phyloP scores from a whole-genome alignment of 345 rosid species.

The Eucalyptus pumila region DNA sequence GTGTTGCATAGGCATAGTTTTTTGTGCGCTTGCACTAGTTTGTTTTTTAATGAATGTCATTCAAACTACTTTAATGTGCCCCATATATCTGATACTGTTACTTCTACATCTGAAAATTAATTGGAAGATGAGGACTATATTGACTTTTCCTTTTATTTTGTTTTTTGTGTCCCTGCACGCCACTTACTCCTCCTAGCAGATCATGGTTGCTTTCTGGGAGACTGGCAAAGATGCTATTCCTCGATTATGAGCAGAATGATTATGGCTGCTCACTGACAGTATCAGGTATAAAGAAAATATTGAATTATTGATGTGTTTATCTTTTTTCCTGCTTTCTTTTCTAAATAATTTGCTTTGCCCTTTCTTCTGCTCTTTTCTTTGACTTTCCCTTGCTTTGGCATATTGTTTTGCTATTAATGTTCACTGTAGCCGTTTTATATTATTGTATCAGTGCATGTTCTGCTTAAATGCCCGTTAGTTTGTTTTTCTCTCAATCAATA shows the following conservation, averaged over 20 bases:
- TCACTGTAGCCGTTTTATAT: not conserved
- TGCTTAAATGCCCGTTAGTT: not conserved
- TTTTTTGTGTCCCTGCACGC: not conserved
- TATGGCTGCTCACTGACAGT: slow-evolving; percentile 48
- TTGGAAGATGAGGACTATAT: not conserved
- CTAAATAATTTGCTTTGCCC: not conserved
- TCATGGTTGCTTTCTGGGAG: slow-evolving; percentile 85
- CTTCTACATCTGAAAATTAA: not conserved
- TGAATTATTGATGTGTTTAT: not conserved
- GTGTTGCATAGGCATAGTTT: not conserved
- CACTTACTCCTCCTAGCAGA: slow-evolving; percentile 21
- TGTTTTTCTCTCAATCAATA: not conserved
- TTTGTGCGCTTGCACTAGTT: not conserved
- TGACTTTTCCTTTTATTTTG: not conserved
- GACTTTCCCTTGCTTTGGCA: not conserved
- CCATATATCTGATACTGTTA: not conserved
- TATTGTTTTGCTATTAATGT: not conserved
- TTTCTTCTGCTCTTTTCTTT: not conserved
- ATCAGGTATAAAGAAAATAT: slow-evolving; percentile 42
- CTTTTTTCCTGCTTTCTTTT: not conserved
- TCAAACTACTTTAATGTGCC: not conserved
- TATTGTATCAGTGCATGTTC: not conserved
- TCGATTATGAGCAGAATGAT: slow-evolving; percentile 74
- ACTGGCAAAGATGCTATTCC: slow-evolving; percentile 69
- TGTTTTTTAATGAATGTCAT: not conserved